Conservation (phyloP, 345 rosid species). For the Diplotaxis tenuifolia region DNA sequence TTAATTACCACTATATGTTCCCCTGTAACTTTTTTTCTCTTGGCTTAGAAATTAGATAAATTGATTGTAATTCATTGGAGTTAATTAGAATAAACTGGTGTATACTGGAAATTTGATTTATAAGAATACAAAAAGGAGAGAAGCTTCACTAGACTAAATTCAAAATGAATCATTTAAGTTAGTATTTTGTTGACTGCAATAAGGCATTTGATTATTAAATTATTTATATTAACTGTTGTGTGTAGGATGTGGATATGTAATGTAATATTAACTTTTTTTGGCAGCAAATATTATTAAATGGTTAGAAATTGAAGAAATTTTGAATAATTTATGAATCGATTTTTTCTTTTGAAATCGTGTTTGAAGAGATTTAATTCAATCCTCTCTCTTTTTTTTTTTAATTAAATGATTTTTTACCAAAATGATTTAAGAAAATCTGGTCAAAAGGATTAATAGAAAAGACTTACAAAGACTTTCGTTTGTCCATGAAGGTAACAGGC, state of each 20-base stretch:
- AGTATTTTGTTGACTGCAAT: not conserved
- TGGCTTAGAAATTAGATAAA: not conserved
- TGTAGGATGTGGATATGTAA: not conserved
- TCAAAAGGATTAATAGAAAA: conserved; percentile 10
- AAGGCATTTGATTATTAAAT: not conserved
- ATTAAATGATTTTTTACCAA: not conserved
- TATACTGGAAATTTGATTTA: not conserved
- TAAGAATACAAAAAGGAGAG: not conserved
- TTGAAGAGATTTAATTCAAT: not conserved
- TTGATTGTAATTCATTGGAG: not conserved
- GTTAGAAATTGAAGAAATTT: not conserved
- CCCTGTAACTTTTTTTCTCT: not conserved
- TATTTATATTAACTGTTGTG: not conserved
- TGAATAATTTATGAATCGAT: not conserved
- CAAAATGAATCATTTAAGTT: not conserved
- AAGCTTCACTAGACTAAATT: conserved; percentile 3
- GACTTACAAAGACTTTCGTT: conserved; percentile 79
- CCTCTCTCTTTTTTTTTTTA: not conserved
- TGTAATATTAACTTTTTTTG: not conserved
- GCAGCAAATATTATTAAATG: not conserved
- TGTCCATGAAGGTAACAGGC: conserved; percentile 91
- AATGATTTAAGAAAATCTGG: not conserved
- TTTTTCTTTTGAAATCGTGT: not conserved
- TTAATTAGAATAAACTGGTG: not conserved
- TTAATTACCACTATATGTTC: not conserved